phyloP scores from a whole-genome alignment of 1,284 basidiomycete genomes.

The Malassezia dermatis region DNA sequence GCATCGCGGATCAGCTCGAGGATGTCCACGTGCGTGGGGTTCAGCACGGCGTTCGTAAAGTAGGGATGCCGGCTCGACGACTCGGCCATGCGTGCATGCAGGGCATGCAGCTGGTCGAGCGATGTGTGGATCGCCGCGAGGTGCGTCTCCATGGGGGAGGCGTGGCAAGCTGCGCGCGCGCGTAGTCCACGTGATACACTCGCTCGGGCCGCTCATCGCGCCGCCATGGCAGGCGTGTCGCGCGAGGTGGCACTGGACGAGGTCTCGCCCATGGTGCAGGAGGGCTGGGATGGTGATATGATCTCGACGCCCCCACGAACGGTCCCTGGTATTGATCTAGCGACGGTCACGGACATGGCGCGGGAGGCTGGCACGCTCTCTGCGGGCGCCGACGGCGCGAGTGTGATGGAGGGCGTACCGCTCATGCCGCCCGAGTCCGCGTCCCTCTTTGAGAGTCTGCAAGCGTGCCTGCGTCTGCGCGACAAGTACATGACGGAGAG shows the following conservation, averaged over 20 bases:
- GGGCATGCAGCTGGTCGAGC: constrained; percentile 29
- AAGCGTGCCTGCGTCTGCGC: constrained; percentile 38
- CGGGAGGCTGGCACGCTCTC: constrained; percentile 1
- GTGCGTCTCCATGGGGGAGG: constrained; percentile 31
- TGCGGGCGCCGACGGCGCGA: not conserved
- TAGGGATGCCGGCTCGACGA: constrained; percentile 19
- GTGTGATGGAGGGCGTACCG: constrained; percentile 7
- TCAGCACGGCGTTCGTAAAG: constrained; percentile 39
- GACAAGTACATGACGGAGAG: constrained; percentile 44
- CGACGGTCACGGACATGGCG: constrained; percentile 4
- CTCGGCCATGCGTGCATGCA: constrained; percentile 11
- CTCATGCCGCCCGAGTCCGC: constrained; percentile 35
- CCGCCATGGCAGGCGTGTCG: not conserved
- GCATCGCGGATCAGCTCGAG: constrained; percentile 42
- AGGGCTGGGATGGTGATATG: not conserved
- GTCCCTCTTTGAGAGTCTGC: constrained; percentile 34
- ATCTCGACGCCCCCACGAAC: not conserved
- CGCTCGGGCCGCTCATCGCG: not conserved
- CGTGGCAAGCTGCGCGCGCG: not conserved
- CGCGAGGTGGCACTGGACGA: not conserved
- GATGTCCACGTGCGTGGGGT: constrained; percentile 30
- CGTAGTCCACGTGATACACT: not conserved
- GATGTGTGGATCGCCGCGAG: constrained; percentile 30
- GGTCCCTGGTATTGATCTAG: not conserved
- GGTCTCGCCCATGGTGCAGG: not conserved